phyloP scores from a whole-genome alignment of 1,284 basidiomycete genomes.

The Pterula multifida region DNA sequence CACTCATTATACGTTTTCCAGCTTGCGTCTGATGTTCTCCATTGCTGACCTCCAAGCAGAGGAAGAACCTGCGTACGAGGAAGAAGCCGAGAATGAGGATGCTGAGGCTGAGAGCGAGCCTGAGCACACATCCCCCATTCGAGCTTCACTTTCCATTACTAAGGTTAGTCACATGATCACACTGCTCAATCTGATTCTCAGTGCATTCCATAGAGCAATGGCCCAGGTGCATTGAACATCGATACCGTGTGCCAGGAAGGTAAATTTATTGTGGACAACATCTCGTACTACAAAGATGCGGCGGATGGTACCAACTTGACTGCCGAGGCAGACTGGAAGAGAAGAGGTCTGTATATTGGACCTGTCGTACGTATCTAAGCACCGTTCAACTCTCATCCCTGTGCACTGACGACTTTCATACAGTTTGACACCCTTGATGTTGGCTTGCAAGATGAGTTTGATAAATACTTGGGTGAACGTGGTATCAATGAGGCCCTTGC shows the following conservation, averaged over 20 bases:
- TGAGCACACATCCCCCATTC: slow-evolving; percentile 51
- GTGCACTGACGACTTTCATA: slow-evolving; percentile 3
- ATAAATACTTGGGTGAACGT: slow-evolving; percentile 75
- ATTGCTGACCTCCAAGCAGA: slow-evolving; percentile 57
- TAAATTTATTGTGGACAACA: slow-evolving; percentile 79
- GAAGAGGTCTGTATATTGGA: slow-evolving; percentile 85
- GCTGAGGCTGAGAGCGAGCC: slow-evolving; percentile 27
- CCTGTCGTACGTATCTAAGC: slow-evolving; percentile 51
- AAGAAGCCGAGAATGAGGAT: slow-evolving; percentile 18
- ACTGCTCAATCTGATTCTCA: slow-evolving; percentile 4
- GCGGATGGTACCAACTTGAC: slow-evolving; percentile 69
- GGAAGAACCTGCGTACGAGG: slow-evolving; percentile 27
- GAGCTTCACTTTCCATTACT: slow-evolving; percentile 72
- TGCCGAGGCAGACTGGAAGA: slow-evolving; percentile 88
- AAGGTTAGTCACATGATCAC: slow-evolving; percentile 41
- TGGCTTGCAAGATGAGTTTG: slow-evolving; percentile 77
- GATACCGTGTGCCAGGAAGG: slow-evolving; percentile 81
- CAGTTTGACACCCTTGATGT: slow-evolving; percentile 89
- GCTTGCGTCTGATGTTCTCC: slow-evolving; percentile 75
- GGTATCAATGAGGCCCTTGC: slow-evolving; percentile 79
- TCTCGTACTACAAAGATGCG: slow-evolving; percentile 73
- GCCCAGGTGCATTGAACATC: slow-evolving; percentile 59
- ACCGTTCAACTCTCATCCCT: too few relatives aligned
- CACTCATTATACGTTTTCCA: slow-evolving; percentile 18
- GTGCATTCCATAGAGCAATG: slow-evolving; percentile 21